phyloP scores from a whole-genome alignment of 208 protist genomes.

The Leishmania major region DNA sequence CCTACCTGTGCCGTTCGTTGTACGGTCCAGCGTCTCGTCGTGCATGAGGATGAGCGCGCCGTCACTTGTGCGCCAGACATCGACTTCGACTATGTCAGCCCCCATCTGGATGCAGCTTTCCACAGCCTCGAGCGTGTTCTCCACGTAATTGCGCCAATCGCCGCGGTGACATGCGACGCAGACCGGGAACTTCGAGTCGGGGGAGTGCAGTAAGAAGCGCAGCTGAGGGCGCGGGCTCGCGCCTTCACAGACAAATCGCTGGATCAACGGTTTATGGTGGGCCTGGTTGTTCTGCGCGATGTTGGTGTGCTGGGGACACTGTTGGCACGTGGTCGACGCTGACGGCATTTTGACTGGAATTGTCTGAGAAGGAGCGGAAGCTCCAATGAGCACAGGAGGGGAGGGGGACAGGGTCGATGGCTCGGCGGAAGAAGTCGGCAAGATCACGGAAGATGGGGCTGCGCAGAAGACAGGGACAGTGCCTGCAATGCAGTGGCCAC shows the following conservation, averaged over 20 bases:
- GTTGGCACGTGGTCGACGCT: not conserved
- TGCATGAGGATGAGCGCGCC: slow-evolving; percentile 67
- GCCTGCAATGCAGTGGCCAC: not conserved
- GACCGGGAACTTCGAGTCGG: slow-evolving; percentile 35
- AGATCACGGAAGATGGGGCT: not conserved
- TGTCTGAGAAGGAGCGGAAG: not conserved
- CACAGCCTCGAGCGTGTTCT: slow-evolving; percentile 77
- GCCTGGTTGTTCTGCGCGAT: slow-evolving; percentile 29
- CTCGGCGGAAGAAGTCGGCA: not conserved
- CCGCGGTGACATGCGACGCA: slow-evolving; percentile 71
- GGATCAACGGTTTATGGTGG: slow-evolving; percentile 36
- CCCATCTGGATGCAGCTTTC: slow-evolving; percentile 70
- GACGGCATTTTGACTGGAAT: not conserved
- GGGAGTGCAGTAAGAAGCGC: slow-evolving; percentile 28
- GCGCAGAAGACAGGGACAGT: not conserved
- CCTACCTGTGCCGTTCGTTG: slow-evolving; percentile 44
- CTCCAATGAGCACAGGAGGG: not conserved
- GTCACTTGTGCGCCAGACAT: slow-evolving; percentile 66
- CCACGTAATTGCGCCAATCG: slow-evolving; percentile 75
- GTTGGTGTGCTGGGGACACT: not conserved
- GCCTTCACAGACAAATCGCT: slow-evolving; percentile 8
- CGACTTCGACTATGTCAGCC: slow-evolving; percentile 68
- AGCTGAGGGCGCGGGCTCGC: slow-evolving; percentile 31
- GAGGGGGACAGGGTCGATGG: not conserved
- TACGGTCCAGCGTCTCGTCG: slow-evolving; percentile 69